Evolutionary conservation across 2,329 filamentous ascomycete genomes (phyloP).

Genomic region (Botrytis byssoidea): DNA sequence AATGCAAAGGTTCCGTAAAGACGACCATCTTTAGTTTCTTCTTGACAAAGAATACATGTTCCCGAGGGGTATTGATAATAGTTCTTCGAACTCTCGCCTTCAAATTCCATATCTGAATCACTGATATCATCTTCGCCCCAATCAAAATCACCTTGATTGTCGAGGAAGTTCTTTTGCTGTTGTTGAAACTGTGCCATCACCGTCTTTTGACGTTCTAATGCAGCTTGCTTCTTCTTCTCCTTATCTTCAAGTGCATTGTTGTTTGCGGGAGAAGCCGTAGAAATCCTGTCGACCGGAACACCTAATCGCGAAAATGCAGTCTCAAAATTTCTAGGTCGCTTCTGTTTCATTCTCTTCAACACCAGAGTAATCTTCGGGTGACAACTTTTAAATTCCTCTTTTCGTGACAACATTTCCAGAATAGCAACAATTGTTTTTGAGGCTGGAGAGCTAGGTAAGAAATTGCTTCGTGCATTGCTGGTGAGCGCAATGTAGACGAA

Average conservation of each 20-base stretch:
- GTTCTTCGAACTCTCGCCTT: constrained; percentile 65
- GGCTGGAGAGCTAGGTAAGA: constrained; percentile 54
- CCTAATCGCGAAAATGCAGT: constrained; percentile 62
- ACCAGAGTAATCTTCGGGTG: constrained; percentile 83
- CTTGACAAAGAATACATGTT: constrained; percentile 94
- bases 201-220: constrained; percentile 81
- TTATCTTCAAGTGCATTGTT: constrained; percentile 59
- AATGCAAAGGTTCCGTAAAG: constrained; percentile 93
- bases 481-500: constrained; percentile 72
- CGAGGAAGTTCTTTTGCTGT: constrained; percentile 92
- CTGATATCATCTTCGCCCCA: constrained; percentile 83
- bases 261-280: constrained; percentile 77
- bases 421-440: constrained; percentile 63
- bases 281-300: constrained; percentile 73
- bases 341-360: constrained; percentile 80
- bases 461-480: constrained; percentile 60
- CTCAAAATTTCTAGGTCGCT: constrained; percentile 71
- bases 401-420: constrained; percentile 60
- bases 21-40: constrained; percentile 85
- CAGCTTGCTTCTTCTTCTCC: constrained; percentile 86
- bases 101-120: constrained; percentile 60
- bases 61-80: constrained; percentile 89
- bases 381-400: constrained; percentile 76
- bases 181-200: constrained; percentile 99
- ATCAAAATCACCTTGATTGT: constrained; percentile 81